phyloP scores from a whole-genome alignment of 2,329 filamentous ascomycete genomes.

The Bipolaris zeicola region DNA sequence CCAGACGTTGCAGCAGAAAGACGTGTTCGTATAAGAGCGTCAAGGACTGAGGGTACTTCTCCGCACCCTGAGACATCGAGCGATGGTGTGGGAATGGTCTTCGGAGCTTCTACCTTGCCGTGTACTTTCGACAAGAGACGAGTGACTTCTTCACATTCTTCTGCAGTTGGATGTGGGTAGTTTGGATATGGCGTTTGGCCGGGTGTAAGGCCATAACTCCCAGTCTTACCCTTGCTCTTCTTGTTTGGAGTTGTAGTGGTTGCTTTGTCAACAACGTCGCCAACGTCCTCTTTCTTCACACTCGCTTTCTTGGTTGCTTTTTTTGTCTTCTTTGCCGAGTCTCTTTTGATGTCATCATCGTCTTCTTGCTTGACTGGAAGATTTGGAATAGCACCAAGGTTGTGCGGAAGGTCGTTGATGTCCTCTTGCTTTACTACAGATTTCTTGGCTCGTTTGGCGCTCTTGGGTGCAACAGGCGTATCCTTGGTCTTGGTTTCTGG shows the following conservation, averaged over 20 bases:
- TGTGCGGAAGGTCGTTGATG: constrained; percentile 61
- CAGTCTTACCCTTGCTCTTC: constrained; percentile 45
- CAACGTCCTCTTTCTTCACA: constrained; percentile 27
- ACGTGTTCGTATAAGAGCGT: constrained; percentile 66
- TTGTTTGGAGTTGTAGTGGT: constrained; percentile 41
- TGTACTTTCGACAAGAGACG: constrained; percentile 69
- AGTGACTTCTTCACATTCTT: constrained; percentile 73
- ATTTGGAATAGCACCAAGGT: constrained; percentile 52
- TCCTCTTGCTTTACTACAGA: constrained; percentile 47
- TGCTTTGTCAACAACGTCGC: constrained; percentile 35
- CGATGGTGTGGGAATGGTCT: constrained; percentile 71
- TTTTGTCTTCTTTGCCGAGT: constrained; percentile 24
- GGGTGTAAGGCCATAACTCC: constrained; percentile 53
- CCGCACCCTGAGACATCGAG: constrained; percentile 73
- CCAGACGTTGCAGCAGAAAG: constrained; percentile 66
- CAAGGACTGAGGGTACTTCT: constrained; percentile 68
- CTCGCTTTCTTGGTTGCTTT: constrained; percentile 27
- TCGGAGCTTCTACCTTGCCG: constrained; percentile 67
- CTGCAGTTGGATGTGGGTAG: constrained; percentile 66
- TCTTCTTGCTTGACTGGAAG: constrained; percentile 15
- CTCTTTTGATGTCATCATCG: background rate
- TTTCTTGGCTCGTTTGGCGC: constrained; percentile 47
- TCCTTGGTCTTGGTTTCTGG: constrained; percentile 11
- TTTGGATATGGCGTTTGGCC: constrained; percentile 70
- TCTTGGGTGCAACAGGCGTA: constrained; percentile 24